These are phyloP conservation scores for Lyophyllum shimeji DNA, from an alignment of 768 basidiomycete species.

Conservation along the genomic window DNA sequence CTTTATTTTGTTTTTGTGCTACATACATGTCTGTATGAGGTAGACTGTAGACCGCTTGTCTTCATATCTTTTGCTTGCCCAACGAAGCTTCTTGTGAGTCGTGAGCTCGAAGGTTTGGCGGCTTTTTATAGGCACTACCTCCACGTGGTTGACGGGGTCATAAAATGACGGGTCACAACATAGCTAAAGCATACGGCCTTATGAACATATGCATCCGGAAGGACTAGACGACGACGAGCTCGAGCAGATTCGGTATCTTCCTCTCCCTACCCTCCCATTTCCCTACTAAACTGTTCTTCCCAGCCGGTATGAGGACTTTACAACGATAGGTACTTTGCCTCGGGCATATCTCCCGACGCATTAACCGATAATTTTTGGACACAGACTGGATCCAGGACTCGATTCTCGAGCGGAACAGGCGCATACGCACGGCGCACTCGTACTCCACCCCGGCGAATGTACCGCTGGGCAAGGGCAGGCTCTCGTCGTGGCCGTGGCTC, in stretches of 20 bases:
- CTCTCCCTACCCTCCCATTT: neutral
- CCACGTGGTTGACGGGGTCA: neutral
- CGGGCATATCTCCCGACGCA: neutral
- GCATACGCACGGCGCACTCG: constrained; percentile 59
- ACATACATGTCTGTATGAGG: constrained; percentile 1
- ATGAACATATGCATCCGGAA: constrained; percentile 39
- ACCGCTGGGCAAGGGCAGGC: constrained; percentile 49
- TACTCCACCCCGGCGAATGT: constrained; percentile 39
- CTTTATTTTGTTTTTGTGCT: neutral
- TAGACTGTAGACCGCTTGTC: constrained; percentile 1
- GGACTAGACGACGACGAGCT: constrained; percentile 66
- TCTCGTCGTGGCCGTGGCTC: constrained; percentile 51
- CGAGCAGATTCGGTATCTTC: constrained; percentile 57
- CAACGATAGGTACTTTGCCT: constrained; percentile 71
- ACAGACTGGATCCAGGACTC: constrained; percentile 98
- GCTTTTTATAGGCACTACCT: neutral
- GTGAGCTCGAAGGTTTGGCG: no score
- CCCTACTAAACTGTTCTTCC: constrained; percentile 16
- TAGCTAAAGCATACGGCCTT: constrained; percentile 1
- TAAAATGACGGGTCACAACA: neutral
- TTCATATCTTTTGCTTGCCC: neutral
- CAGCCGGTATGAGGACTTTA: constrained; percentile 94
- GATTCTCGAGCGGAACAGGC: constrained; percentile 80
- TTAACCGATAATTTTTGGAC: neutral
- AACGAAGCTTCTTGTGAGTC: neutral